phyloP scores from a whole-genome alignment of 169 alveolate genomes.

The Plasmodium berghei region DNA sequence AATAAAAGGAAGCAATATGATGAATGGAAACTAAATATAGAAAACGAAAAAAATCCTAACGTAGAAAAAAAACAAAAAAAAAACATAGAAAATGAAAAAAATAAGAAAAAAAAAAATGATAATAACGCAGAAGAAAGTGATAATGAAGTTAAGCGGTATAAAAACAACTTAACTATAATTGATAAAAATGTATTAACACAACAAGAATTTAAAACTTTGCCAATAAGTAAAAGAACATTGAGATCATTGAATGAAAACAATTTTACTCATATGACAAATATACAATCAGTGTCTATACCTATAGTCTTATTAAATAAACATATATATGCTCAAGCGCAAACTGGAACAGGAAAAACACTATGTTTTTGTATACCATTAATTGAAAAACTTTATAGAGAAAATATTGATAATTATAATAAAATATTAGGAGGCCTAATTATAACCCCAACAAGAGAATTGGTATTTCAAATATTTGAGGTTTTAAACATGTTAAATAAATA shows the following conservation, averaged over 20 bases:
- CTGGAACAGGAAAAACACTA: slow-evolving; percentile 99
- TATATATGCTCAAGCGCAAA: slow-evolving; percentile 89
- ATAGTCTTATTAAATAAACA: slow-evolving; percentile 68
- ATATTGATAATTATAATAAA: slow-evolving; percentile 92
- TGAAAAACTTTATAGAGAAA: slow-evolving; percentile 94
- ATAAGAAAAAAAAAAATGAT: slow-evolving; percentile 3
- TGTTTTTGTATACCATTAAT: slow-evolving; percentile 96
- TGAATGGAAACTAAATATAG: slow-evolving; percentile 21
- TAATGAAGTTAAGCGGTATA: slow-evolving; percentile 1
- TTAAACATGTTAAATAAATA: slow-evolving; percentile 93
- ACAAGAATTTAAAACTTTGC: slow-evolving; percentile 35
- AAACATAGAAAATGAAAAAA: neutral
- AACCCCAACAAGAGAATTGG: slow-evolving; percentile 99
- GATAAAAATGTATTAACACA: slow-evolving; percentile 59
- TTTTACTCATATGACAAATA: slow-evolving; percentile 61
- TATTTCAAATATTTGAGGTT: slow-evolving; percentile 95
- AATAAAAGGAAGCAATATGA: slow-evolving; percentile 68
- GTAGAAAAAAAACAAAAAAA: slow-evolving; percentile 9
- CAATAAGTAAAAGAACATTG: slow-evolving; percentile 68
- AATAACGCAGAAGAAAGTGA: neutral
- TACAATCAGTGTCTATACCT: slow-evolving; percentile 65
- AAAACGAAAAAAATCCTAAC: neutral
- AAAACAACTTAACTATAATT: slow-evolving; percentile 62
- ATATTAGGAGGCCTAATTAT: slow-evolving; percentile 89
- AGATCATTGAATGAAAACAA: slow-evolving; percentile 52